Evolutionary conservation across 768 basidiomycete genomes (phyloP).

Genomic region (Tricholoma terreum): DNA sequence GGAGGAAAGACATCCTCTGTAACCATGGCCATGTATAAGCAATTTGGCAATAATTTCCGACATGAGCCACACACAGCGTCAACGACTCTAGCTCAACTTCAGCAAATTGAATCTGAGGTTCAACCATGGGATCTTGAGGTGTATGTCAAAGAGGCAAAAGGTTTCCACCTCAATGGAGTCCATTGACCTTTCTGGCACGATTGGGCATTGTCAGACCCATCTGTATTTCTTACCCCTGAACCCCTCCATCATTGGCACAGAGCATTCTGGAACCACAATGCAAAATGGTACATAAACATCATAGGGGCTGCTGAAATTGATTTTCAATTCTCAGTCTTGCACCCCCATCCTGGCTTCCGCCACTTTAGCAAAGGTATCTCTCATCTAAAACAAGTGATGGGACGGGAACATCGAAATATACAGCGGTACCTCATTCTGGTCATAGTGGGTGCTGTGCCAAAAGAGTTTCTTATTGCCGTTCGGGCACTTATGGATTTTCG

Average conservation of each 20-base stretch:
- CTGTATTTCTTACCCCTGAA: slow-evolving; percentile 32
- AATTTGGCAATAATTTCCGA: slow-evolving; percentile 27
- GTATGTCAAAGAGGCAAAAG: too few species aligned
- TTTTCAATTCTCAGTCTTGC: slow-evolving; percentile 33
- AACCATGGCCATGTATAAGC: slow-evolving; percentile 23
- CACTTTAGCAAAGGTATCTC: slow-evolving; percentile 39
- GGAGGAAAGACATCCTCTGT: slow-evolving; percentile 26
- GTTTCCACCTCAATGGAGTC: too few species aligned
- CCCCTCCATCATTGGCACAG: slow-evolving; percentile 37
- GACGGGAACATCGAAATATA: too few species aligned
- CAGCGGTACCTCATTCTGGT: slow-evolving; percentile 32
- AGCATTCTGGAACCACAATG: slow-evolving; percentile 37
- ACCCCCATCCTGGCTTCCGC: slow-evolving; percentile 29
- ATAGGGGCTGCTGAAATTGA: slow-evolving; percentile 32
- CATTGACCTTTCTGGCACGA: slow-evolving; percentile 38
- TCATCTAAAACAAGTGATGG: too few species aligned
- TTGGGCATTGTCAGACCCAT: slow-evolving; percentile 32
- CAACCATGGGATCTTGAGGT: slow-evolving; percentile 24
- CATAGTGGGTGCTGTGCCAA: slow-evolving; percentile 29
- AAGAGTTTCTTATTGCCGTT: slow-evolving; percentile 28
- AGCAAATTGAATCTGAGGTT: background rate
- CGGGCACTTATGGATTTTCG: slow-evolving; percentile 6
- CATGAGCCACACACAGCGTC: slow-evolving; percentile 21
- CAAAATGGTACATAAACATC: slow-evolving; percentile 35
- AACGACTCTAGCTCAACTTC: slow-evolving; percentile 18